Evolutionary conservation across 805 yeast genomes (phyloP), one percentile per base, ranked within the genome.

Genomic region (Kregervanrija fluxuum): DNA sequence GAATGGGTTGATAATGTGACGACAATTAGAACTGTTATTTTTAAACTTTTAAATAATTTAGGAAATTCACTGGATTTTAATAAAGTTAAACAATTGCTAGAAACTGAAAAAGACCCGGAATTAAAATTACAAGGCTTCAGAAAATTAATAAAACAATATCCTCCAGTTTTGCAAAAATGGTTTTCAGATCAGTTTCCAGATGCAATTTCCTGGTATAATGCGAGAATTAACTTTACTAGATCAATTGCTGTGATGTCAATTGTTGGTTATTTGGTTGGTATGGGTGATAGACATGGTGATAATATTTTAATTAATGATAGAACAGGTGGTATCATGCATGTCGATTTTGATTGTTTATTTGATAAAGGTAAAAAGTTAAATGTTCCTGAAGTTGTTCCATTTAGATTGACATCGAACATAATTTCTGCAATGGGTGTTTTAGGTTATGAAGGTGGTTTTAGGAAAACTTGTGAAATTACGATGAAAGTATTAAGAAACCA

Each of bases 201-300:
- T 51, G 96, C 98, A 0, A 76, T 80, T 8, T 68, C 78, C 1
- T 93, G 99, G 99, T 85, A 87, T 48, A 72, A 73, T 37, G 85
- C 91, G 1, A 67, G 98, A 44, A 82, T 80, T 40, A 70, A 72
- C 33, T 95, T 76, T 59, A 80, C 86, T 0, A 70, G 95, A 44
- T 80, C 96, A 0, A 71, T 85, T 28, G 96, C 97, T 0, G 98
- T 91, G 0, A 93, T 95, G 99, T 89, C 97, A 0, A 88, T 93
- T 70, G 95, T 91, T 5, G 99, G 99, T 0, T 87, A 86, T 59
- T 79, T 93, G 38, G 70, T 93, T 28, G 99, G 99, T 8, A 71
- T 93, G 41, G 99, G 99, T 17, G 99, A 93, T 63, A 73, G 99
- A 35, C 99, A 93, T 60, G 85, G 96, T 53, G 99, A 93, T 57